Conservation (phyloP, 2,329 filamentous ascomycete species). For the Botrytis elliptica region DNA sequence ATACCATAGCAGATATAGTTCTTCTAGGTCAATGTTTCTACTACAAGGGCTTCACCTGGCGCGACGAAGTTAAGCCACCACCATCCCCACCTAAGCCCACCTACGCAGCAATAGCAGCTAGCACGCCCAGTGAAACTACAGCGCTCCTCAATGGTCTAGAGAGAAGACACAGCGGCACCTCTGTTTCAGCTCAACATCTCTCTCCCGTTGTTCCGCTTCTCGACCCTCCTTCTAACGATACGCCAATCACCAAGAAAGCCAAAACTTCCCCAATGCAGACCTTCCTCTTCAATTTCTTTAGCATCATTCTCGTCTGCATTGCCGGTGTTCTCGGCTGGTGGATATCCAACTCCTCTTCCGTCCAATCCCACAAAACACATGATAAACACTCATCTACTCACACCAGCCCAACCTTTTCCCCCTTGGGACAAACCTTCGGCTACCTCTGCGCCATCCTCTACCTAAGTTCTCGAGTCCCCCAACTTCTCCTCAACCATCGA, state of each 20-base stretch:
- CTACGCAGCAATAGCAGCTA: not conserved
- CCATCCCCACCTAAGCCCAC: slow-evolving; percentile 43
- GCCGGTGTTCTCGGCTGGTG: slow-evolving; percentile 88
- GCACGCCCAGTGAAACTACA: slow-evolving; percentile 51
- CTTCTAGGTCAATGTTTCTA: slow-evolving; percentile 90
- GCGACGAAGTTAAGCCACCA: slow-evolving; percentile 50
- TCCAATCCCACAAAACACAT: slow-evolving; percentile 25
- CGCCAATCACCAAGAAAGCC: slow-evolving; percentile 44
- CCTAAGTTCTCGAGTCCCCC: slow-evolving; percentile 83
- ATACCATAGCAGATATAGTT: slow-evolving; percentile 88
- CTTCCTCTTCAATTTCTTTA: slow-evolving; percentile 69
- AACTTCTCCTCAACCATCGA: slow-evolving; percentile 87
- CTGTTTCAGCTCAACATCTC: slow-evolving; percentile 63
- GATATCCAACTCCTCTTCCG: slow-evolving; percentile 52
- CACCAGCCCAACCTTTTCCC: slow-evolving; percentile 59
- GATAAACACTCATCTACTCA: slow-evolving; percentile 36
- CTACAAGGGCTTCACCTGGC: slow-evolving; percentile 79
- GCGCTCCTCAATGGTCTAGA: slow-evolving; percentile 51
- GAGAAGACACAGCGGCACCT: slow-evolving; percentile 50
- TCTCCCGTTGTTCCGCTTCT: slow-evolving; percentile 82
- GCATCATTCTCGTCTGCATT: slow-evolving; percentile 76
- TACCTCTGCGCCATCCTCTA: slow-evolving; percentile 90
- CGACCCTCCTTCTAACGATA: slow-evolving; percentile 44
- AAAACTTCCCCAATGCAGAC: slow-evolving; percentile 55
- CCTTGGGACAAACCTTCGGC: slow-evolving; percentile 85